These are phyloP conservation scores for Candida nemodendra DNA, from an alignment of 805 yeast genomes.

Conservation along the genomic window DNA sequence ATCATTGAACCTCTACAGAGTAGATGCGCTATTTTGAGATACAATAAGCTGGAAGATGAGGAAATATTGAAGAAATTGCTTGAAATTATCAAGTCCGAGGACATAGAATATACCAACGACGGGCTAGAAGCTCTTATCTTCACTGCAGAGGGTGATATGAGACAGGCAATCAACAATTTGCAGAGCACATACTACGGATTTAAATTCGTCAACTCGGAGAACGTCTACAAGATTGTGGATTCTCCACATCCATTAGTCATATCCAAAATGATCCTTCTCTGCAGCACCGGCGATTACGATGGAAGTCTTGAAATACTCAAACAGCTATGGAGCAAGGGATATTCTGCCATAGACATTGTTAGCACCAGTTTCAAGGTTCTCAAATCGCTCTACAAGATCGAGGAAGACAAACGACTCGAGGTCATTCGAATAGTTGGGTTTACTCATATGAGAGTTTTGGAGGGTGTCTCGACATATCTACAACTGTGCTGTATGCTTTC, in stretches of 20 bases:
- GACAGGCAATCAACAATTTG: slow-evolving; percentile 93
- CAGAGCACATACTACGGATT: slow-evolving; percentile 95
- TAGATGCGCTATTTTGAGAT: slow-evolving; percentile 92
- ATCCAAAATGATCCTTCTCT: slow-evolving; percentile 57
- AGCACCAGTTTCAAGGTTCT: slow-evolving; percentile 88
- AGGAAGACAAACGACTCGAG: slow-evolving; percentile 69
- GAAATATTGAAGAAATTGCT: slow-evolving; percentile 77
- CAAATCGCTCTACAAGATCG: slow-evolving; percentile 66
- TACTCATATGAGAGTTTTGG: slow-evolving; percentile 87
- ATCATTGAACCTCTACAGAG: slow-evolving; percentile 96
- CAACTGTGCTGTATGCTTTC: slow-evolving; percentile 85
- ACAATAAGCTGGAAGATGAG: slow-evolving; percentile 75
- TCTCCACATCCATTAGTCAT: slow-evolving; percentile 92
- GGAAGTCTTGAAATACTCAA: slow-evolving; percentile 62
- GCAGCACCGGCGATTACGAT: slow-evolving; percentile 44
- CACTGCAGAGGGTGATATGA: slow-evolving; percentile 98
- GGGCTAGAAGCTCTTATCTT: slow-evolving; percentile 91
- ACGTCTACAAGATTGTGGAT: slow-evolving; percentile 93
- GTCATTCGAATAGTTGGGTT: slow-evolving; percentile 85
- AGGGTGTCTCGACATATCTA: slow-evolving; percentile 86
- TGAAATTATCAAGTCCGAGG: slow-evolving; percentile 66
- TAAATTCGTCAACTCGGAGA: slow-evolving; percentile 84
- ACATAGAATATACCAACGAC: slow-evolving; percentile 78
- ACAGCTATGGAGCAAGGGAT: slow-evolving; percentile 83
- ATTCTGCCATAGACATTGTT: slow-evolving; percentile 89